Percentiles rank a stretch among this genome's conserved stretches.
phyloP scores from a whole-genome alignment of 768 basidiomycete species.

The Gymnopilus junonius region DNA sequence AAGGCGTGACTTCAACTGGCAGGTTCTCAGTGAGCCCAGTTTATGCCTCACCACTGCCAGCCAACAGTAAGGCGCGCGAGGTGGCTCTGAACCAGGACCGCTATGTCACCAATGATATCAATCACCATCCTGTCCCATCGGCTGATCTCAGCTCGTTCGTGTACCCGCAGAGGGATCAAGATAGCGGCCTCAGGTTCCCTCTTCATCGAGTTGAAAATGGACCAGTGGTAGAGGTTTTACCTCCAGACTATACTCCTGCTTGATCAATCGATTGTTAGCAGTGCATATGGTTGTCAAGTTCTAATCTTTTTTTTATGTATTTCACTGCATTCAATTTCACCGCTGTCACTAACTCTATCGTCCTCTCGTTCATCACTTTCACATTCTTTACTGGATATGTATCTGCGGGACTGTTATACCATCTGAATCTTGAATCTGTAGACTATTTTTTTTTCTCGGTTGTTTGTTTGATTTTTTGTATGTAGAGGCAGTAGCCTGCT shows the following conservation, averaged over 20 bases:
- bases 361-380: too few relatives aligned
- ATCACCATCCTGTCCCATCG: neutral
- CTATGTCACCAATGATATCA: neutral
- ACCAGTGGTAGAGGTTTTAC: neutral
- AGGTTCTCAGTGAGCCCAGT: neutral
- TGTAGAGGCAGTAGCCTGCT: too few relatives aligned
- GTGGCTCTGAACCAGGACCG: neutral
- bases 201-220: neutral
- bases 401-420: too few relatives aligned
- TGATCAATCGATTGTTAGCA: neutral
- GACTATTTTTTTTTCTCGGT: too few relatives aligned
- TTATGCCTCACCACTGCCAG: neutral
- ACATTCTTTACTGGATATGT: too few relatives aligned
- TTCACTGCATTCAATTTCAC: too few relatives aligned
- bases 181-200: conserved; percentile 1
- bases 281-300: too few relatives aligned
- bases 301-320: too few relatives aligned
- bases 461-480: too few relatives aligned
- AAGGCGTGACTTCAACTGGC: neutral
- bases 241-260: neutral
- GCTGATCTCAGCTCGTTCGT: neutral
- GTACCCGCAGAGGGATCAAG: neutral
- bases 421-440: too few relatives aligned
- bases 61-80: neutral
- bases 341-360: too few relatives aligned